These are phyloP conservation scores for Vaccinium darrowii DNA, from an alignment of 148 eudicot species.

Conservation along the genomic window DNA sequence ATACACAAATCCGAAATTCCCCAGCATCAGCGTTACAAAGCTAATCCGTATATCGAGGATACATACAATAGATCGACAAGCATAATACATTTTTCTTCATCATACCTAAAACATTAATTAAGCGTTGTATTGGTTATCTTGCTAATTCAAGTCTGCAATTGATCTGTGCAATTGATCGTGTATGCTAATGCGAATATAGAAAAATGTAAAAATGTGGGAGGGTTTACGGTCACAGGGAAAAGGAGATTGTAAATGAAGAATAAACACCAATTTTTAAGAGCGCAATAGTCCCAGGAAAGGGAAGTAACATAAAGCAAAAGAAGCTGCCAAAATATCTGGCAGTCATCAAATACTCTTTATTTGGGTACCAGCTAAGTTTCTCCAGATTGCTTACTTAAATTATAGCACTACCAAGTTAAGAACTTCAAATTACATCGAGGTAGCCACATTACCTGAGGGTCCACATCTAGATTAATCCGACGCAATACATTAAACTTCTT, in stretches of 20 bases:
- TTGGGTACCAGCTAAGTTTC: neutral
- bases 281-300: neutral
- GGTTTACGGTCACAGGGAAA: neutral
- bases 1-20: neutral
- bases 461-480: conserved; percentile 93
- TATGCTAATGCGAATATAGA: neutral
- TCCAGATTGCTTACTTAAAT: neutral
- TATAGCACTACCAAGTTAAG: neutral
- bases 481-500: conserved; percentile 82
- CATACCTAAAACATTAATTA: neutral
- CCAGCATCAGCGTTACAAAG: neutral
- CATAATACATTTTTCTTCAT: neutral
- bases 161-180: neutral
- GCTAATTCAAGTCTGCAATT: neutral
- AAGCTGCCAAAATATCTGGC: neutral
- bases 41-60: neutral
- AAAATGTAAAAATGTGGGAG: neutral
- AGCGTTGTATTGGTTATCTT: neutral
- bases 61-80: neutral
- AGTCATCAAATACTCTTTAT: neutral
- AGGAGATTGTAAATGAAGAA: no score
- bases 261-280: no score
- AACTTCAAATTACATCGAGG: neutral
- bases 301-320: neutral
- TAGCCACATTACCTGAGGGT: conserved; percentile 70